A percentile compares a stretch with the other conserved stretches of the same genome.
Conservation (phyloP, 495 filamentous ascomycete species). For the Trichoderma reesei region DNA sequence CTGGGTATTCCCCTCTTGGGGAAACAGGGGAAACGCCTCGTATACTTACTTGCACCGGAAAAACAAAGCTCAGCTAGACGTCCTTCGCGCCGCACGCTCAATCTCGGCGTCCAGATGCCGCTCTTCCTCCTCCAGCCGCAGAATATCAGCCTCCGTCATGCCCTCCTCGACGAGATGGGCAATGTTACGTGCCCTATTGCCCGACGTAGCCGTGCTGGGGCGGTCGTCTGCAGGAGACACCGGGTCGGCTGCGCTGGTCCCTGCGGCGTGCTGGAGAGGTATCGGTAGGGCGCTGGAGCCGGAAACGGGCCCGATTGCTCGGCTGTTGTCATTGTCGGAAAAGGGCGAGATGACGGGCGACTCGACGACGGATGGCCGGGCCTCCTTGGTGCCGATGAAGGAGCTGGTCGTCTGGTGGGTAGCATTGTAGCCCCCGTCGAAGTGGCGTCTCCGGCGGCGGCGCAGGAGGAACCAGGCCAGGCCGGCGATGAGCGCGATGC, state of each 20-base stretch:
- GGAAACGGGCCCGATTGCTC: conserved; percentile 10
- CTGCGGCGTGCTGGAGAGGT: not conserved
- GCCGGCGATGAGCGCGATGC: conserved; percentile 23
- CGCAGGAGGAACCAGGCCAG: conserved; percentile 27
- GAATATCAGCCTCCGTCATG: conserved; percentile 40
- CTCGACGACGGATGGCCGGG: conserved; percentile 20
- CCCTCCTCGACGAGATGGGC: conserved; percentile 41
- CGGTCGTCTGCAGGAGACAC: not conserved
- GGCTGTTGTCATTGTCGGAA: conserved; percentile 27
- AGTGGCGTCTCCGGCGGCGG: conserved; percentile 19
- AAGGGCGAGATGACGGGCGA: conserved; percentile 27
- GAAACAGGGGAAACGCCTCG: too few species aligned
- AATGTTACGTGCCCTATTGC: conserved; percentile 18
- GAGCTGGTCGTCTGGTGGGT: conserved; percentile 13
- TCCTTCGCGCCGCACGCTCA: conserved; percentile 26
- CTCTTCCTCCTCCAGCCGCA: conserved; percentile 40
- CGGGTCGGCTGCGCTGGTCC: not conserved
- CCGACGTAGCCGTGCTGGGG: conserved; percentile 25
- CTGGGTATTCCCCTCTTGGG: not conserved
- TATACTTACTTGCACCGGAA: not conserved
- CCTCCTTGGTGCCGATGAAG: conserved; percentile 35
- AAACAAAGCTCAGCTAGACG: not conserved
- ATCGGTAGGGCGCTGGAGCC: conserved; percentile 7
- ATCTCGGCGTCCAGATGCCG: conserved; percentile 39
- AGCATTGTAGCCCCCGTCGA: conserved; percentile 17